Percentiles rank a stretch among this genome's conserved stretches.
These are phyloP conservation scores for Quercus wislizeni DNA, from an alignment of 306 rosid genomes.

Conservation along the genomic window DNA sequence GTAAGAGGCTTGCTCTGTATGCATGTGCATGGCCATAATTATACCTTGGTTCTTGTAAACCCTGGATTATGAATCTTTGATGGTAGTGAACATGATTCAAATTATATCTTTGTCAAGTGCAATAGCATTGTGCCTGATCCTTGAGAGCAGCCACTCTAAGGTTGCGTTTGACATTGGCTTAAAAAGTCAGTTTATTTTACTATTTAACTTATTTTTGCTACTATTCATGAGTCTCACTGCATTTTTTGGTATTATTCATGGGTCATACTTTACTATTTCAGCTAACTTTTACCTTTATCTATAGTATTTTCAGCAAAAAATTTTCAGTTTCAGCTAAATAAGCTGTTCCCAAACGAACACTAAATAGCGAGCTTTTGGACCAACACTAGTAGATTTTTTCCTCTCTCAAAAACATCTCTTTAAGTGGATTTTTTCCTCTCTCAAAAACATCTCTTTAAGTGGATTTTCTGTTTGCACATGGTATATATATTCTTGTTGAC, in stretches of 20 bases:
- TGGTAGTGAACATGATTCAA: background rate
- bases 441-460: background rate
- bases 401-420: background rate
- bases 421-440: background rate
- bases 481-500: background rate
- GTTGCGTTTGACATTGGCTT: too few relatives aligned
- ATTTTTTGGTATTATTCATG: too few relatives aligned
- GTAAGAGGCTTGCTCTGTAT: background rate
- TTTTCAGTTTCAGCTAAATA: too few relatives aligned
- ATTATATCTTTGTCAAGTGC: background rate
- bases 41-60: background rate
- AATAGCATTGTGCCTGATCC: background rate
- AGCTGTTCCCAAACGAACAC: too few relatives aligned
- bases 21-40: background rate
- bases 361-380: background rate
- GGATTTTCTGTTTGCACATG: background rate
- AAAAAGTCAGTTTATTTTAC: too few relatives aligned
- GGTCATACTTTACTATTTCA: accelerated
- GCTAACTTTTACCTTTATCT: too few relatives aligned
- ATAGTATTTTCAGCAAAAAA: too few relatives aligned
- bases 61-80: background rate
- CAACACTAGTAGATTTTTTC: background rate
- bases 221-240: accelerated
- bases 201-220: too few relatives aligned
- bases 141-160: background rate